Evolutionary conservation across 352 stramenopile genomes (phyloP).

Genomic region (Globisporangium mamillatum): DNA sequence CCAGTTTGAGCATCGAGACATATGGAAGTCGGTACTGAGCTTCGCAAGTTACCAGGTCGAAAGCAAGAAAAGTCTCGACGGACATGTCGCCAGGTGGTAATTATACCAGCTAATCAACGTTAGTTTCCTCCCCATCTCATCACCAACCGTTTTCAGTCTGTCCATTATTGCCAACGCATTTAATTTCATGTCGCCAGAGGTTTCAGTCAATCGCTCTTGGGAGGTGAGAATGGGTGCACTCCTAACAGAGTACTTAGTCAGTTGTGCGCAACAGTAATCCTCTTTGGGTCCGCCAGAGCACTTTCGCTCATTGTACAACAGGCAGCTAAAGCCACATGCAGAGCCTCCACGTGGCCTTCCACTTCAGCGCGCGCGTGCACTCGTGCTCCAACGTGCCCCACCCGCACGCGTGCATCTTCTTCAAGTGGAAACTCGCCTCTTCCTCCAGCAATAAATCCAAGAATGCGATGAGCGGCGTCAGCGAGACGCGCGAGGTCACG

Average conservation of each 20-base stretch:
- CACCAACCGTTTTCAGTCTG: background rate
- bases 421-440: slow-evolving; percentile 30
- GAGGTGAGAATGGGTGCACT: background rate
- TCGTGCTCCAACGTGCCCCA: slow-evolving; percentile 37
- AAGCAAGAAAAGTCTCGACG: background rate
- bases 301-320: background rate
- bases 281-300: background rate
- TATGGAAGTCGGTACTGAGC: background rate
- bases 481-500: slow-evolving; percentile 23
- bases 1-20: background rate
- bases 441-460: no score
- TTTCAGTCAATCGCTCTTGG: background rate
- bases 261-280: background rate
- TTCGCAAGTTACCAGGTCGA: background rate
- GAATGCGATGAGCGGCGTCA: background rate
- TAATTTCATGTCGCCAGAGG: background rate
- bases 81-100: background rate
- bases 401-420: slow-evolving; percentile 29
- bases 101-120: background rate
- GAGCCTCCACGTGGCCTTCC: slow-evolving; percentile 20
- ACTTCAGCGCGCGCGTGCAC: slow-evolving; percentile 30
- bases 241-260: background rate
- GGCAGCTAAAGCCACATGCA: background rate
- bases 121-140: background rate
- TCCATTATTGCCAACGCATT: background rate